A percentile compares a stretch with the other conserved stretches of the same genome.
Evolutionary conservation across 2,329 filamentous ascomycete species (phyloP).

Genomic region (Talaromyces rugulosus): DNA sequence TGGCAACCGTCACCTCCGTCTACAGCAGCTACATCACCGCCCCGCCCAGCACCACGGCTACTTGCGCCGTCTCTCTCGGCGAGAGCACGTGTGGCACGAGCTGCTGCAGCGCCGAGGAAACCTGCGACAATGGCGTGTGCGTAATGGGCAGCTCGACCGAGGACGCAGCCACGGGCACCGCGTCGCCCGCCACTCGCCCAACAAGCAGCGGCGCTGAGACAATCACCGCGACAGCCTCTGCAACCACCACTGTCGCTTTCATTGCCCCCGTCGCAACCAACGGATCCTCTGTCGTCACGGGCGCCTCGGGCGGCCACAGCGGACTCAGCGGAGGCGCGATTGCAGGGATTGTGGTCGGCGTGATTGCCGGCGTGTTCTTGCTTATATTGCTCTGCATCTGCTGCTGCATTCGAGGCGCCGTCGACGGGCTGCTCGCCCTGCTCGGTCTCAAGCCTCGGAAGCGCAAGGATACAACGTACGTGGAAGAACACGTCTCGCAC

Average conservation of each 20-base stretch:
- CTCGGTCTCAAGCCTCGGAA: constrained; percentile 38
- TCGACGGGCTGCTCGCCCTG: constrained; percentile 39
- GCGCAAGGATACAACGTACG: constrained; percentile 35
- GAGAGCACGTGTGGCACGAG: constrained; percentile 41
- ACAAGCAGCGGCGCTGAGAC: constrained; percentile 42
- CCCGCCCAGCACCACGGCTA: constrained; percentile 21
- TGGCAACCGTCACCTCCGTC: constrained; percentile 51
- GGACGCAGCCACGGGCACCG: constrained; percentile 32
- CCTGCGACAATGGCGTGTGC: constrained; percentile 39
- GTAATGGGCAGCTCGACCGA: constrained; percentile 39
- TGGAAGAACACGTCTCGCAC: constrained; percentile 36
- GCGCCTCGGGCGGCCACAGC: constrained; percentile 23
- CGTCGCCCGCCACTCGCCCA: constrained; percentile 38
- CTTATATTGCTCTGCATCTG: constrained; percentile 43
- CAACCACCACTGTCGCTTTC: constrained; percentile 43
- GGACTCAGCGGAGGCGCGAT: constrained; percentile 48
- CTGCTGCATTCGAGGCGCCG: constrained; percentile 38
- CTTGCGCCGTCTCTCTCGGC: constrained; percentile 46
- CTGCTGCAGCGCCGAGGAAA: constrained; percentile 43
- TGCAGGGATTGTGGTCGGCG: constrained; percentile 49
- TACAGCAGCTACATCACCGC: constrained; percentile 43
- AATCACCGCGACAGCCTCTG: constrained; percentile 37
- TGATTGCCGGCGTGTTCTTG: constrained; percentile 42
- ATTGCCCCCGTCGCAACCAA: constrained; percentile 42
- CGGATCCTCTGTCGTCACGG: constrained; percentile 32